These are phyloP conservation scores for Pyrenophora seminiperda DNA, from an alignment of 2,329 filamentous ascomycete species.

Conservation along the genomic window DNA sequence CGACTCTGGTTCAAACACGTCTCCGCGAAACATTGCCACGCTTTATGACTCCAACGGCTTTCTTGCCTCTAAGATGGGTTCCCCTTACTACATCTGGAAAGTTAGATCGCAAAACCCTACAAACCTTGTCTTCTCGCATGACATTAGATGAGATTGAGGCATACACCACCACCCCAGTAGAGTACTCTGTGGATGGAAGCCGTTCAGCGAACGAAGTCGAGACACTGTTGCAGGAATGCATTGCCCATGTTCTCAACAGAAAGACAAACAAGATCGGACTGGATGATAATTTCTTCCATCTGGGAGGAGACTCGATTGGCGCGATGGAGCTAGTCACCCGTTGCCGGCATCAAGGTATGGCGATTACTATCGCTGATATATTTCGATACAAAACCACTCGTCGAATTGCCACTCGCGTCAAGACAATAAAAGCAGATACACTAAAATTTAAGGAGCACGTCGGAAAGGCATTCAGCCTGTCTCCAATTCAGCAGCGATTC, in stretches of 20 bases:
- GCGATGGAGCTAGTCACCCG: background rate
- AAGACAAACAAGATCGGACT: background rate
- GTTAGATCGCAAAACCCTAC: no score
- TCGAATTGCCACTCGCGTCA: background rate
- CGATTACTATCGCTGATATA: background rate
- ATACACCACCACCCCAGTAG: background rate
- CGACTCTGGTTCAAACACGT: no score
- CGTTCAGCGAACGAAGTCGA: background rate
- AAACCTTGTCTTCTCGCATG: no score
- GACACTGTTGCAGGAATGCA: background rate
- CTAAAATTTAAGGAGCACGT: no score
- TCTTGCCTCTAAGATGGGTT: no score
- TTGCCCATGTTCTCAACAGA: background rate
- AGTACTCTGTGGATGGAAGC: background rate
- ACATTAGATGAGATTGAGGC: no score
- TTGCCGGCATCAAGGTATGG: background rate
- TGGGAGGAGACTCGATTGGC: background rate
- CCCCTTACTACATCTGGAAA: no score
- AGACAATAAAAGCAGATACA: no score
- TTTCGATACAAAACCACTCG: background rate
- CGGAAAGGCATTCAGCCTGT: no score
- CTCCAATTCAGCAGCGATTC: no score
- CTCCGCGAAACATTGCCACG: no score
- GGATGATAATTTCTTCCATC: background rate
- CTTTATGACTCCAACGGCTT: no score